Conservation (phyloP, 2,329 filamentous ascomycete genomes). For the Cryphonectria japonica region DNA sequence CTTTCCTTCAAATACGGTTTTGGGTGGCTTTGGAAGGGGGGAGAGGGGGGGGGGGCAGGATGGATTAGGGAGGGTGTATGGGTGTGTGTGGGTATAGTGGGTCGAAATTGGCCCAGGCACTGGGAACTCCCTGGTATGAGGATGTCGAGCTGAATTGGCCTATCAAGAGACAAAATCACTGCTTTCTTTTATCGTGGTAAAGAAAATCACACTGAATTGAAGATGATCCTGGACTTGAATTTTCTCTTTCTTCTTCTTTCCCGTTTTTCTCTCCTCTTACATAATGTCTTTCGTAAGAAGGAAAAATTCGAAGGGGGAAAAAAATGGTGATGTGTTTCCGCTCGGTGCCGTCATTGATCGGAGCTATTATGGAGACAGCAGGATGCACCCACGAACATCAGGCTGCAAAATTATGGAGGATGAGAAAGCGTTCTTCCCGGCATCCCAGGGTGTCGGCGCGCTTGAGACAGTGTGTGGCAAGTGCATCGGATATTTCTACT, state of each 20-base stretch:
- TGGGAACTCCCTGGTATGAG: neutral
- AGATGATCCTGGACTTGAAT: neutral
- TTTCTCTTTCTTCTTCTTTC: neutral
- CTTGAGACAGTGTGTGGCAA: conserved; percentile 23
- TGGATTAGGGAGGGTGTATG: neutral
- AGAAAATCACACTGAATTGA: neutral
- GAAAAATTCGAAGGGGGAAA: neutral
- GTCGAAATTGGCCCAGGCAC: neutral
- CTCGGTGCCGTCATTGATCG: conserved; percentile 2
- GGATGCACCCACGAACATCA: neutral
- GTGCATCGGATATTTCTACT: conserved; percentile 20
- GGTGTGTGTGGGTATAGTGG: neutral
- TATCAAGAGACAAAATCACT: conserved; percentile 2
- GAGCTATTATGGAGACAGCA: neutral
- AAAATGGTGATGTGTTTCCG: neutral
- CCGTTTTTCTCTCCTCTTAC: no score
- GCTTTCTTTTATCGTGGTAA: neutral
- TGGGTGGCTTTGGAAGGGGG: neutral
- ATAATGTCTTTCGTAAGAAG: neutral
- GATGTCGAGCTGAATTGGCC: conserved; percentile 4
- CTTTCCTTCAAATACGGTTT: neutral
- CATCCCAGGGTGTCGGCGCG: conserved; percentile 16
- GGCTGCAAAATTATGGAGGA: neutral
- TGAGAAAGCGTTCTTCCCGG: neutral
- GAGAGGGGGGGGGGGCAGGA: neutral